Evolutionary conservation across 352 stramenopile genomes (phyloP), one percentile per base, ranked within the genome.

Genomic region (Pythium graminicola): DNA sequence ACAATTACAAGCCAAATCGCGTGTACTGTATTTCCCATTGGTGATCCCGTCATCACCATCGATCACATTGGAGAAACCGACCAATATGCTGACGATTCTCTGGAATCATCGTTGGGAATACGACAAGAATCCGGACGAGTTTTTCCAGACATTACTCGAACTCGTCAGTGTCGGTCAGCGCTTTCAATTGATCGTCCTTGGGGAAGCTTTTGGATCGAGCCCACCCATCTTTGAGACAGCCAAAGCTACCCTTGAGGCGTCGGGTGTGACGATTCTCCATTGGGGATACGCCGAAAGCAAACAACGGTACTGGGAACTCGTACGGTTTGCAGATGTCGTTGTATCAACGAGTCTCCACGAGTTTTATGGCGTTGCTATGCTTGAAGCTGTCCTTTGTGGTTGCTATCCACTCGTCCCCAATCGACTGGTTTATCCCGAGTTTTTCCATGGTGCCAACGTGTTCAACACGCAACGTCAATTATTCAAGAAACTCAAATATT

Each of bases 71-170:
- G 33, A 48, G 22, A 56, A 58, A 19, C 6, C n/a, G 16, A 16
- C 22, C 2, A 17, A 41, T 2, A 8, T 50, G 14, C 56, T 79
- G 14, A 72, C 65, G 8, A 75, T 80, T 14, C 31, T 79, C 24
- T 82, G 69, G 67, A 75, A 73, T 52, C 73, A 81, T 24, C 67
- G 70, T 3, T 81, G 72, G 70, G 73, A 85, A 46, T 72, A 81
- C 52, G 73, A 85, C 58, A 85, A 85, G 53, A 75, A 79, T 32
- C 67, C 70, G 1, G 50, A 73, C 8, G 60, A 67, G 36, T 85
- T 81, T 50, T 80, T 85, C 41, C 52, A 50, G 11, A 69, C 62
- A 7, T 50, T 85, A 17, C 50, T 75, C 19, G 69, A 78, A 23
- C 54, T 77, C 4, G 60, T 69, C 1, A 35, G 51, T 7, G 24